Evolutionary conservation across 2,329 filamentous ascomycete species (phyloP), one percentile per base, ranked within the genome.

Genomic region (Tolypocladium nubicola): DNA sequence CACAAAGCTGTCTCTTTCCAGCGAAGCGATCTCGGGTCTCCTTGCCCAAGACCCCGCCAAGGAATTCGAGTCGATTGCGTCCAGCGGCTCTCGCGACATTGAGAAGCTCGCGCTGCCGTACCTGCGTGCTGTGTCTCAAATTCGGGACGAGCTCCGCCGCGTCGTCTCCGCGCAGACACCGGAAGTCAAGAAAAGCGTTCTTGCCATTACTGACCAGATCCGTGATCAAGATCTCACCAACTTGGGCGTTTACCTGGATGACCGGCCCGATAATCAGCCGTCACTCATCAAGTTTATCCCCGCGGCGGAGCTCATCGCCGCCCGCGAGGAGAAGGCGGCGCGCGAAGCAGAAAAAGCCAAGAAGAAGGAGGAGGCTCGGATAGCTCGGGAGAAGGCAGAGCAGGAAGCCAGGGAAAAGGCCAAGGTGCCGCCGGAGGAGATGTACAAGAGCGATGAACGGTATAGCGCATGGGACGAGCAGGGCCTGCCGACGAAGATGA

Each of bases 201-300:
- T 97, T 1, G 72, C 78, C 0, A 80, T 96, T 52, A 94, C 88
- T 62, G 93, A 96, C 68, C 79, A 82, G 21, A 83, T 97, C 49
- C 88, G 92, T 55, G 89, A 97, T 69, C 79, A 84, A 11, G 85
- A 92, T 57, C 82, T 97, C 13, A 92, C 89, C 65, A 85, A 92
- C 58, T 76, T 95, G 0, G 89, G 87, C 41, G 87, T 97, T 58
- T 95, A 95, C 67, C 84, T 97, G 1, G 92, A 97, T 67, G 92
- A 97, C 66, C 83, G 90, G 54, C 75, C 75, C n/a, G 81, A 81
- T 52, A 76, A 76, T 56, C 79, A 79, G 67, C 86, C 83, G 0
- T 90, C 90, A 0, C 79, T 96, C 38, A 86, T 96, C 60, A 85
- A 84, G 65, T 84, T 85, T 59, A 75, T 84, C 11, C 79, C 81